These are phyloP conservation scores for Gynochthodes officinalis DNA, from an alignment of 257 asterid genomes.

Conservation along the genomic window DNA sequence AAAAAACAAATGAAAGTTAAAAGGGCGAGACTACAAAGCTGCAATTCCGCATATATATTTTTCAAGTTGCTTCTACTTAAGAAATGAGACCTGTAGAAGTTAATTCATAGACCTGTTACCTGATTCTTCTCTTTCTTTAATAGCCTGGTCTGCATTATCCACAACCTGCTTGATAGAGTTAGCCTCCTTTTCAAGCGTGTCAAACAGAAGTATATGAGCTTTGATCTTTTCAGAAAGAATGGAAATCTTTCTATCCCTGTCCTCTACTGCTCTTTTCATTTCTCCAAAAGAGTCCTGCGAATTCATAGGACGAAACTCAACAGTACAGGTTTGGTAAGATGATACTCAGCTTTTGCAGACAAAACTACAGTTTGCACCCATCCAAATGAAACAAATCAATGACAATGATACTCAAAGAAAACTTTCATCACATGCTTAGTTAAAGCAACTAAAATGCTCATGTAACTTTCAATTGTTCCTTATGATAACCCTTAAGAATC, in stretches of 20 bases:
- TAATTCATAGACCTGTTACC: constrained; percentile 30
- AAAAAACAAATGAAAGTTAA: constrained; percentile 9
- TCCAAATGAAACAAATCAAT: not conserved
- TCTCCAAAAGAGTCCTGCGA: constrained; percentile 35
- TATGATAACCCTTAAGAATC: not conserved
- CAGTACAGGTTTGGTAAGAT: not conserved
- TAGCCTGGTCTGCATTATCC: constrained; percentile 23
- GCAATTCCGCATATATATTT: not conserved
- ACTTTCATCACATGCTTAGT: not conserved
- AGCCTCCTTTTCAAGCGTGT: constrained; percentile 39
- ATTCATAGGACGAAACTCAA: constrained; percentile 3
- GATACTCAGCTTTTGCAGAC: not conserved
- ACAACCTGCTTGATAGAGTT: constrained; percentile 34
- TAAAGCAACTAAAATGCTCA: not conserved
- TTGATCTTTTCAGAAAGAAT: constrained; percentile 36
- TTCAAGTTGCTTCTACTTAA: constrained; percentile 6
- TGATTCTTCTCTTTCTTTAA: constrained; percentile 37
- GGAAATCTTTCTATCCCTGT: constrained; percentile 29
- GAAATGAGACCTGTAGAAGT: constrained; percentile 1
- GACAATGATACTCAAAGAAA: not conserved
- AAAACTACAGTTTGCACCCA: not conserved
- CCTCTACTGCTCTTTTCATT: constrained; percentile 36
- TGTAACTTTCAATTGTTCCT: not conserved
- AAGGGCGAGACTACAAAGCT: not conserved
- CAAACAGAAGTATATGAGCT: constrained; percentile 27